Evolutionary conservation across 2,329 filamentous ascomycete genomes (phyloP), one percentile per base, ranked within the genome.

Genomic region (Phymatotrichopsis omnivora): DNA sequence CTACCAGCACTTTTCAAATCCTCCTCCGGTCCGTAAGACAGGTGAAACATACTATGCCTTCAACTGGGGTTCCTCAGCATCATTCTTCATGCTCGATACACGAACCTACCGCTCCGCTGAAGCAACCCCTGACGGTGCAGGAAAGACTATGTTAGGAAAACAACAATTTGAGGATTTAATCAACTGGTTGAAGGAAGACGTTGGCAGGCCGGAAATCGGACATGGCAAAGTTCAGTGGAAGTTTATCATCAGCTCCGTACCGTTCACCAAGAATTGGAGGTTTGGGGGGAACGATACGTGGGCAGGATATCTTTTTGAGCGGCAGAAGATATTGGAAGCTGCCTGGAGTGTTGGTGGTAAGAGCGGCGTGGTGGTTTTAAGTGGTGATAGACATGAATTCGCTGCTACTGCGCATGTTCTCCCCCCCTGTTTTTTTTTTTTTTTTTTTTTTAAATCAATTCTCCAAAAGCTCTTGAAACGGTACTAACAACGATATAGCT

Each of bases 211-310:
- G n/a, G 42, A 46, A 16, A 19, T 33, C 8, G 39, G 45, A 14
- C 41, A 44, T 24, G 38, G 44, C 4, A 53, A 54, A 17, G 79
- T 95, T 0, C 80, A 80, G 59, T 98, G 91, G 89, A 96, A 96
- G 67, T 78, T 98, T 57, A 70, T 98, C 39, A 80, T 87, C 14
- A 87, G 83, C 29, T 87, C 83, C 14, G 82, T 96, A 4, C 91
- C 91, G 0, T 94, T 98, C 62, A 96, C 91, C 5, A 93, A 94
- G 67, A 98, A 98, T 64, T 98, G 91, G 89, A 81, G 78, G 19
- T 76, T 94, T 54, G 89, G 91, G 54, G 49, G 49, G 12, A 72
- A 80, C 51, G 91, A 98, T 61, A 96, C 91, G 0, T 98, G 91
- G 91, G 85, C 85, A 35, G 89, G 89, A 0, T 95, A 93, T 63